These are phyloP conservation scores for Solanum pennellii DNA, from an alignment of 257 asterid genomes.

Conservation along the genomic window DNA sequence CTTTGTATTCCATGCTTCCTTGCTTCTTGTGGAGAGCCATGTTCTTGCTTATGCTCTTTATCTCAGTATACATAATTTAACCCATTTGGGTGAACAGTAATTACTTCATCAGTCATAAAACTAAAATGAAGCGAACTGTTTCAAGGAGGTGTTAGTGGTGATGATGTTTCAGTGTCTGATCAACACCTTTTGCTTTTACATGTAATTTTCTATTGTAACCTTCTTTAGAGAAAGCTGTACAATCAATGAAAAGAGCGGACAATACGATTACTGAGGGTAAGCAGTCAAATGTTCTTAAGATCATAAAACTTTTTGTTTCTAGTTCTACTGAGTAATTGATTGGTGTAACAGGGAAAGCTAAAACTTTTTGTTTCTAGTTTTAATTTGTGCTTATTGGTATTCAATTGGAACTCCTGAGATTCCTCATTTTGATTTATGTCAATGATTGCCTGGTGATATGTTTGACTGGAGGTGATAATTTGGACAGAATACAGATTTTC, in stretches of 20 bases:
- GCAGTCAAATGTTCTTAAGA: background rate
- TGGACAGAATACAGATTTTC: conserved; percentile 41
- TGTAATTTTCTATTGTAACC: background rate
- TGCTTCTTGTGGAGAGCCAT: background rate
- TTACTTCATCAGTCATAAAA: background rate
- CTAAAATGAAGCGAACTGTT: background rate
- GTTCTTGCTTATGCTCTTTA: background rate
- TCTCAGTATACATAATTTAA: background rate
- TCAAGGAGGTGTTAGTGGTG: background rate
- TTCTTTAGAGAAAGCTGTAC: background rate
- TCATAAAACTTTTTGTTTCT: background rate
- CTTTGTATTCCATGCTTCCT: background rate
- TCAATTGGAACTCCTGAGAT: background rate
- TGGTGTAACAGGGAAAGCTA: background rate
- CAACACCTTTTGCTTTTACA: background rate
- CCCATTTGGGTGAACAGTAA: background rate
- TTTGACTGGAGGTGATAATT: background rate
- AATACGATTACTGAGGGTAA: background rate
- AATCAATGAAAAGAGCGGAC: background rate
- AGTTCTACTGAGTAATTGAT: background rate
- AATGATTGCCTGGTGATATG: background rate
- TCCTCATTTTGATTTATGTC: background rate
- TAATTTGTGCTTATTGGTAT: background rate
- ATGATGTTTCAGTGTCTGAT: background rate
- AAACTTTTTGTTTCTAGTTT: background rate